Evolutionary conservation across 2,329 filamentous ascomycete species (phyloP).

Genomic region (Exophiala sp.): DNA sequence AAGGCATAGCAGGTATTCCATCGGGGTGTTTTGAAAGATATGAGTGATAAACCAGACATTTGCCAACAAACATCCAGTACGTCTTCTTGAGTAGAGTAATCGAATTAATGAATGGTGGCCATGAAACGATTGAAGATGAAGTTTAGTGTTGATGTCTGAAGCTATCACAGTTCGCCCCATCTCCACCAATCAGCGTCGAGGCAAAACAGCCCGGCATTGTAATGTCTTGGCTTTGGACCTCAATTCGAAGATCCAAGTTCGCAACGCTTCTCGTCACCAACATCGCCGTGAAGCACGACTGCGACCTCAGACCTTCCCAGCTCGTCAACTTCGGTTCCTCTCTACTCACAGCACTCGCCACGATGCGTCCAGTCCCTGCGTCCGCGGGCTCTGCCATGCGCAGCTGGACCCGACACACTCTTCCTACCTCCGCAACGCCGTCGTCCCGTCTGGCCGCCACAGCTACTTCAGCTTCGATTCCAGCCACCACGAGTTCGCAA

Average conservation of each 20-base stretch:
- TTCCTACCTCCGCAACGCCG: conserved; percentile 33
- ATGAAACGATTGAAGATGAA: too few species aligned
- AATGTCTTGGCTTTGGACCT: conserved; percentile 7
- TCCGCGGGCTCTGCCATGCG: conserved; percentile 66
- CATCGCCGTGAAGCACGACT: too few species aligned
- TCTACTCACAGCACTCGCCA: conserved; percentile 28
- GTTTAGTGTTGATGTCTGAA: too few species aligned
- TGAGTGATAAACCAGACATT: too few species aligned
- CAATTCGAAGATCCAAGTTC: conserved; percentile 4
- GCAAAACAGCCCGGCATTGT: conserved; percentile 1
- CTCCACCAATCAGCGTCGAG: conserved; percentile 12
- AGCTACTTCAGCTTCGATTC: conserved; percentile 23
- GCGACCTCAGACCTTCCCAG: conserved; percentile 2
- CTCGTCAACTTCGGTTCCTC: conserved; percentile 13
- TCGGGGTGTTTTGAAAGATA: too few species aligned
- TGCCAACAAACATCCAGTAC: too few species aligned
- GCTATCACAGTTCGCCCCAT: neutral
- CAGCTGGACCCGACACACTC: conserved; percentile 44
- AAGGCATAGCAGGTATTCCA: too few species aligned
- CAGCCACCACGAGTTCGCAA: conserved; percentile 27
- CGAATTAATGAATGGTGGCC: too few species aligned
- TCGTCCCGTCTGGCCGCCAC: conserved; percentile 40
- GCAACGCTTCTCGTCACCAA: neutral
- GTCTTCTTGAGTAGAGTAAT: too few species aligned
- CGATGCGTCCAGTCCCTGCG: conserved; percentile 64